Evolutionary conservation across 1,139 yeast genomes (phyloP), one percentile per base, ranked within the genome.

Genomic region (Blastobotrys persicus): DNA sequence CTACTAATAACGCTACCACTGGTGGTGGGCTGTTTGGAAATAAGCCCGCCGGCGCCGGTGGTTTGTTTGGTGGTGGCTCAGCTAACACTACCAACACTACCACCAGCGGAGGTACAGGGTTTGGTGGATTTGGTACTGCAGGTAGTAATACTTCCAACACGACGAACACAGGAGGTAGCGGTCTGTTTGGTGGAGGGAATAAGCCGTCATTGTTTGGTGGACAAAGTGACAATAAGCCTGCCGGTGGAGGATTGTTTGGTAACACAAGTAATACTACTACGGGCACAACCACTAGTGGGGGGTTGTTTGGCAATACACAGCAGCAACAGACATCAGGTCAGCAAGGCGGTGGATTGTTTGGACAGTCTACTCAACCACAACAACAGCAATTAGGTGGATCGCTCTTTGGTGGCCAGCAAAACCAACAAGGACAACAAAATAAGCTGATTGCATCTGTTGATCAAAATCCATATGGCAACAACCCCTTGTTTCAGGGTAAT

Each of bases 401-500:
- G 42, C 32, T 45, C 13, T 49, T 49, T 26, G 45, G 49, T 44
- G 49, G 41, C 23, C 51, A 46, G 26, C 52, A 51, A 42, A 37
- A 19, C 16, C 49, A 42, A 31, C 48, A 39, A 38, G 42, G 31
- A 17, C 72, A 52, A 59, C 50, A 44, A 41, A 50, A 47, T 31
- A 71, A 62, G 63, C 57, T 66, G 33, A 62, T 72, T 38, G 79
- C 78, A 34, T 71, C 81, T 31, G 73, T 75, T 49, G 74, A 77
- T 39, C 82, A 77, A 54, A 85, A 85, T 63, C 92, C 94, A 39
- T 85, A 83, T 64, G 91, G 92, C 2, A 75, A 75, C 55, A 83
- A 82, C 62, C 88, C 88, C 3, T 70, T 83, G 46, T 84, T 80
- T 68, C 63, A 76, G 23, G 70, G 75, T 28, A 69, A 72, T 13